phyloP scores from a whole-genome alignment of 495 filamentous ascomycete genomes.

The Penicillium robsamsonii region DNA sequence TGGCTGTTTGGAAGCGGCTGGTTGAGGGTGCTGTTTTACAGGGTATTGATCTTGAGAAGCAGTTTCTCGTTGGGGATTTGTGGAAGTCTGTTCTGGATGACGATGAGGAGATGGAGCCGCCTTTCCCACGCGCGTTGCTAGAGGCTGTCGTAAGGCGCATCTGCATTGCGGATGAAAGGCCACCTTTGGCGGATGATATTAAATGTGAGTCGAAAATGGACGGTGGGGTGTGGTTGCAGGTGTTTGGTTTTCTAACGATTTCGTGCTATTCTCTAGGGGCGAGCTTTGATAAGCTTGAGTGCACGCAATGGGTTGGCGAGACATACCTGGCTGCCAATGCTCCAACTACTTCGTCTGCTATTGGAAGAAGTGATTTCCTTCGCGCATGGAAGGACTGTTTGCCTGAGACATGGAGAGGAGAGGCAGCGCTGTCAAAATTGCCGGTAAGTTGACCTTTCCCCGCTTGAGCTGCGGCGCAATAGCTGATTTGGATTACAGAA shows the following conservation, averaged over 20 bases:
- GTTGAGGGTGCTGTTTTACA: constrained; percentile 46
- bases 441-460: constrained; percentile 30
- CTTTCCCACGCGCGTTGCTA: constrained; percentile 41
- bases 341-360: constrained; percentile 31
- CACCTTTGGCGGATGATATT: constrained; percentile 20
- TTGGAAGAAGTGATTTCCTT: constrained; percentile 49
- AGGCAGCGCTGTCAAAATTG: constrained; percentile 48
- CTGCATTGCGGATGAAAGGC: constrained; percentile 27
- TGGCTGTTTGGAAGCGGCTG: constrained; percentile 49
- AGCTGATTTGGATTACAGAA: constrained; percentile 23
- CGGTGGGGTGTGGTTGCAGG: not conserved
- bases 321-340: constrained; percentile 51
- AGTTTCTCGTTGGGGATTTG: constrained; percentile 49
- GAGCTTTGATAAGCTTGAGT: constrained; percentile 45
- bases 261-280: constrained; percentile 33
- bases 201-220: constrained; percentile 39
- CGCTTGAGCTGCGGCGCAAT: not conserved
- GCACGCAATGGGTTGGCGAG: constrained; percentile 51
- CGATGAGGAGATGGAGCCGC: constrained; percentile 28
- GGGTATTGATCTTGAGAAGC: constrained; percentile 42
- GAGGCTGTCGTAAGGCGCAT: constrained; percentile 45
- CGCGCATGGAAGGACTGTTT: constrained; percentile 55
- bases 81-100: constrained; percentile 50
- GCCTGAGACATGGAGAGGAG: constrained; percentile 56
- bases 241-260: constrained; percentile 6